These are phyloP conservation scores for Blastobotrys buckinghamii DNA, from an alignment of 1,139 yeast genomes.

Conservation along the genomic window DNA sequence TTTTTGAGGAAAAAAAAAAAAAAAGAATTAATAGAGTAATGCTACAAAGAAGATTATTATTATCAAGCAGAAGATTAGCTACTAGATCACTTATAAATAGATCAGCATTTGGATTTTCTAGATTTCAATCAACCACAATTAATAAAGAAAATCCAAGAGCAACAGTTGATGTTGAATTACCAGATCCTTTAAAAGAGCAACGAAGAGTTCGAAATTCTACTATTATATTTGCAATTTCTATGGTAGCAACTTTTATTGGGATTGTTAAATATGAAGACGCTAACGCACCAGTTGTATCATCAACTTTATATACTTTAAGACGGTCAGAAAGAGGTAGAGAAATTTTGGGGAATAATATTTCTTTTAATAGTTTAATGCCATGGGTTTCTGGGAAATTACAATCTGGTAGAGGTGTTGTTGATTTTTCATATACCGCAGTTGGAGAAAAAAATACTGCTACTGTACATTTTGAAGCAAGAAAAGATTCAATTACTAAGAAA, in stretches of 20 bases:
- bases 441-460: slow-evolving; percentile 43
- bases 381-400: slow-evolving; percentile 87
- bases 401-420: slow-evolving; percentile 74
- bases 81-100: not conserved
- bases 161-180: slow-evolving; percentile 35
- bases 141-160: slow-evolving; percentile 18
- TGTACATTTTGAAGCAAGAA: slow-evolving; percentile 34
- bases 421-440: slow-evolving; percentile 61
- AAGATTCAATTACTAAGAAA: slow-evolving; percentile 25
- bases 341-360: slow-evolving; percentile 67
- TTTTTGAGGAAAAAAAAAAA: not conserved
- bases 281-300: slow-evolving; percentile 77
- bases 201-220: slow-evolving; percentile 50
- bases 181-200: slow-evolving; percentile 59
- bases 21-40: not conserved
- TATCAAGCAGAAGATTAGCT: not conserved
- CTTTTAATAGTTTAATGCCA: slow-evolving; percentile 66
- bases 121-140: not conserved
- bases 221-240: slow-evolving; percentile 54
- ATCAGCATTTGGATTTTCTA: not conserved
- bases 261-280: slow-evolving; percentile 91
- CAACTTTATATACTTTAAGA: slow-evolving; percentile 81
- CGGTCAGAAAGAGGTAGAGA: slow-evolving; percentile 65
- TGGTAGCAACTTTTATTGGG: slow-evolving; percentile 58
- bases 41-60: not conserved